Evolutionary conservation across 2,329 filamentous ascomycete genomes (phyloP), one percentile per base, ranked within the genome.

Genomic region (Neofusicoccum umdonicola): DNA sequence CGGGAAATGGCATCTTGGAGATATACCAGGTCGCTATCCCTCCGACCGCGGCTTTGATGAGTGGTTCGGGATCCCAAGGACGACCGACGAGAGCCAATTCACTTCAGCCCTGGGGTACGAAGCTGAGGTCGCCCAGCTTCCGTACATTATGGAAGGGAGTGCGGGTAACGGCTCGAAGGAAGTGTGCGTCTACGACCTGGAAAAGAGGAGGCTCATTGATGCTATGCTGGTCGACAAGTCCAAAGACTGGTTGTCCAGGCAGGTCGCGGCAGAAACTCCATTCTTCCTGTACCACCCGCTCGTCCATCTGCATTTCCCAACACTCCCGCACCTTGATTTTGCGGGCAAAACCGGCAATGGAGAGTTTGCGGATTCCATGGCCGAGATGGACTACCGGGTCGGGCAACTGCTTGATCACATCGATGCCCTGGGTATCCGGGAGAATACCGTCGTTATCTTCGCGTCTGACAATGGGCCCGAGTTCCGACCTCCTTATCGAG

Each of bases 1-100:
- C 48, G 74, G 75, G 0, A 77, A 78, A 41, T 78, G 76, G 76
- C 74, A 78, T 45, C 66, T 78, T 1, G 74, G 76, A 0, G 76
- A 78, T 52, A 66, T 77, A 1, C 69, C 71, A 0, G 76, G 76
- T 0, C 70, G 76, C 1, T 78, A 77, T 7, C 76, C 76, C 0
- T 74, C 71, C 2, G 76, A 76, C 34, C 63, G 76, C 1, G 76
- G 76, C 0, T 78, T 78, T 27, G 74, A 78, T 34, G 73, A 78
- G 39, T 78, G 76, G 75, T 75, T 72, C 9, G 75, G 76, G 0
- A 78, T 78, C 15, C 76, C 76, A 0, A 64, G 76, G 6, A 78
- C 75, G 0, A 77, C 75, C 0, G 74, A 78, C 58, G 76, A 78
- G 65, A 77, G 69, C 2, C 74, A 76, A 60, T 77, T 78, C 27